Evolutionary conservation across 371 early-diverging fungal genomes (phyloP).

Genomic region (Entomophthora muscae): DNA sequence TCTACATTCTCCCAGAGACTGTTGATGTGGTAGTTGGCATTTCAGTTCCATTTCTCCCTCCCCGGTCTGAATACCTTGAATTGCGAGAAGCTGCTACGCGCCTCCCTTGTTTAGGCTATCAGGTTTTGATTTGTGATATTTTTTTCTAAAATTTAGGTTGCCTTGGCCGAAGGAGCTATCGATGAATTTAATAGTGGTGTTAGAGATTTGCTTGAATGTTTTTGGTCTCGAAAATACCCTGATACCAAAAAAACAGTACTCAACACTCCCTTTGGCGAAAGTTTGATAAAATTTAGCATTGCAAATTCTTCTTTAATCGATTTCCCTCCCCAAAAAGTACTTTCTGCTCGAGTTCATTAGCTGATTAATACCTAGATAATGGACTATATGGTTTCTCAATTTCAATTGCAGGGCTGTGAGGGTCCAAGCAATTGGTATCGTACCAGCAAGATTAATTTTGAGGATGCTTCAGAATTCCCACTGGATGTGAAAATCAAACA

Average conservation of each 20-base stretch:
- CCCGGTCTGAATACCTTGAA: not conserved
- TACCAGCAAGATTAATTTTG: not conserved
- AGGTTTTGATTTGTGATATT: not conserved
- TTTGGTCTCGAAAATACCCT: too few species aligned
- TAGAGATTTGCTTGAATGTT: too few species aligned
- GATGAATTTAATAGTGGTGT: too few species aligned
- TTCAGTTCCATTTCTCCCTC: not conserved
- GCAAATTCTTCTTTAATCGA: too few species aligned
- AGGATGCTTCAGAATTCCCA: too few species aligned
- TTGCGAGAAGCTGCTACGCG: not conserved
- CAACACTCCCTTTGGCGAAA: too few species aligned
- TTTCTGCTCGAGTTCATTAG: not conserved
- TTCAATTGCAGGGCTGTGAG: not conserved
- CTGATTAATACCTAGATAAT: not conserved
- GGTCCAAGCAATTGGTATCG: not conserved
- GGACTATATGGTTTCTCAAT: not conserved
- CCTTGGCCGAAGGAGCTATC: too few species aligned
- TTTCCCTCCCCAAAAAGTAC: too few species aligned
- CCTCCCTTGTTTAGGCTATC: not conserved
- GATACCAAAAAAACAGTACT: too few species aligned
- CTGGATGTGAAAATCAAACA: too few species aligned
- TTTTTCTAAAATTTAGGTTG: too few species aligned
- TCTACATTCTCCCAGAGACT: not conserved
- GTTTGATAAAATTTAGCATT: too few species aligned
- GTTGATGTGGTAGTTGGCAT: not conserved